These are phyloP conservation scores for Oemleria cerasiformis DNA, from an alignment of 306 rosid genomes.

Conservation along the genomic window DNA sequence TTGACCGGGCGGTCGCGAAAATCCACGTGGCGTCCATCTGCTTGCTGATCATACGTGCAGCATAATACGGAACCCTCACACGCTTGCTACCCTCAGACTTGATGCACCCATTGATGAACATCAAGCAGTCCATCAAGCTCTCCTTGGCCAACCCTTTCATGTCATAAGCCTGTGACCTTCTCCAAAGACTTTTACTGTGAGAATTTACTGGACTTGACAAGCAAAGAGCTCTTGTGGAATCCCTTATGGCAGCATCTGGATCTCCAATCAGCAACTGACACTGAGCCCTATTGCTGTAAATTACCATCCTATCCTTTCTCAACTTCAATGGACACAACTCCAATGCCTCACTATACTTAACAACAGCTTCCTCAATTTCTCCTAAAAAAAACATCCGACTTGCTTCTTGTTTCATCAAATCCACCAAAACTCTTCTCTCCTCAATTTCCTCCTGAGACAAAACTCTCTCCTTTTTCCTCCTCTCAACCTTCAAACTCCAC, in stretches of 20 bases:
- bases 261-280: slow-evolving; percentile 50
- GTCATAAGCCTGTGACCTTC: slow-evolving; percentile 75
- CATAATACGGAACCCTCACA: slow-evolving; percentile 51
- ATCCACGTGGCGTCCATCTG: slow-evolving; percentile 74
- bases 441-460: slow-evolving; percentile 35
- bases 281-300: slow-evolving; percentile 60
- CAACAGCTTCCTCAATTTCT: slow-evolving; percentile 46
- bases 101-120: slow-evolving; percentile 49
- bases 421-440: slow-evolving; percentile 35
- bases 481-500: slow-evolving; percentile 37
- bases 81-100: slow-evolving; percentile 26
- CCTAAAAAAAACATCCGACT: slow-evolving; percentile 47
- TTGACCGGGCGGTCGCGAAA: slow-evolving; percentile 48
- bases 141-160: slow-evolving; percentile 71
- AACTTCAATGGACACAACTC: slow-evolving; percentile 47
- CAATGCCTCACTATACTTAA: slow-evolving; percentile 54
- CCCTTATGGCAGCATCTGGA: slow-evolving; percentile 50
- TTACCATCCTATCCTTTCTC: slow-evolving; percentile 54
- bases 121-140: slow-evolving; percentile 62
- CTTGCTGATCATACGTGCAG: slow-evolving; percentile 60
- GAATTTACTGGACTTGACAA: slow-evolving; percentile 48
- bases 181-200: slow-evolving; percentile 61
- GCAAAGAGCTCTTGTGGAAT: slow-evolving; percentile 69
- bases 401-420: slow-evolving; percentile 48
- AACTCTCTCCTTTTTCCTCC: slow-evolving; percentile 34